Base-by-base conservation (phyloP, 257 asterid genomes). In the Ballota nigra region DNA sequence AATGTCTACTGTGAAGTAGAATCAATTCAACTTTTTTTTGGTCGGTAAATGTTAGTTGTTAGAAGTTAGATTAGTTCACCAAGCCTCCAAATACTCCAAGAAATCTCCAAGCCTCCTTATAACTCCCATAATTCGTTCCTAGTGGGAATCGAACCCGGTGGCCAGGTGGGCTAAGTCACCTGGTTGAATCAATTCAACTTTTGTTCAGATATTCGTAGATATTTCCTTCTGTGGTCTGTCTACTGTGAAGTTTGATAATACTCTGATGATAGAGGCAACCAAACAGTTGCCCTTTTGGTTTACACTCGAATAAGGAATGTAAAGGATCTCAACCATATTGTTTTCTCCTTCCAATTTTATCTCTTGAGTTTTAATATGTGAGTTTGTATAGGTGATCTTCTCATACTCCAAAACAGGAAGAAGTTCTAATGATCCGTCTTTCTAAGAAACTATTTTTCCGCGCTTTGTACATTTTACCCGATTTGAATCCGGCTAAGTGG, bases 261-360 rank as follows among this genome's bases (percentile, higher is more conserved):
- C 62, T 43, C 29, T 52, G 22, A 22, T 15, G 29, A 26, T 26
- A 26, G 29, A 26, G 29, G 29, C 29, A 26, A 26, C 29, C 29
- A 26, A 1, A 3, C 3, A 26, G 29, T 26, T 26, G 29, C 29
- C 29, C 3, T 26, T 26, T 26, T 26, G 29, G n/a, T 26, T 26
- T 26, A 3, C 29, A 26, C 29, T 26, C 29, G n/a, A 26, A 26
- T 26, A 26, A 26, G 29, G 29, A 26, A 26, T 1, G 29, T 3
- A 26, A 26, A 26, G 29, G 29, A 26, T 26, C 29, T 26, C 29
- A 26, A 26, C 29, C 29, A 26, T 26, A 3, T 3, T 1, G 29
- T 69, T 57, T 26, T 36, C 49, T 23, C 38, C 40, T 2, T 53
- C 67, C 49, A 28, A 22, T 67, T 47, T 64, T 31, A 24, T 78